phyloP scores from a whole-genome alignment of 257 asterid species.

The Solanum etuberosum region DNA sequence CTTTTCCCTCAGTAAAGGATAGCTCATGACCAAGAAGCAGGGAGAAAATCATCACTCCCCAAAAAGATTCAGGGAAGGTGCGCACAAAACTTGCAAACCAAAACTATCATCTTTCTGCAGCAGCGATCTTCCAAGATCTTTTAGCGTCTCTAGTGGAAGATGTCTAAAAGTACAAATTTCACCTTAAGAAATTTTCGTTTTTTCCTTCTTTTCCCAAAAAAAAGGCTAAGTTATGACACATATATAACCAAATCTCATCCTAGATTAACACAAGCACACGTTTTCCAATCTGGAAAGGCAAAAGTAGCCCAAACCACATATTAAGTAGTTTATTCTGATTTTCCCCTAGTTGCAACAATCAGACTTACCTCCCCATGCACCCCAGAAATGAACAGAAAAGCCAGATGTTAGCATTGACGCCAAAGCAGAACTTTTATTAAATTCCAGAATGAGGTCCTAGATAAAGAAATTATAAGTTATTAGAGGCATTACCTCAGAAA shows the following conservation, averaged over 20 bases:
- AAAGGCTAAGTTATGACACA: background rate
- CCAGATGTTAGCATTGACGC: background rate
- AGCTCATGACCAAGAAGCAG: background rate
- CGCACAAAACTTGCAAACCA: background rate
- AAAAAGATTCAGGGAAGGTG: background rate
- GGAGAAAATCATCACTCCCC: background rate
- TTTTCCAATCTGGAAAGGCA: background rate
- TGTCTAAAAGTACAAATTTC: background rate
- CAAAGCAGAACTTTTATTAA: background rate
- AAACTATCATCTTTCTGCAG: background rate
- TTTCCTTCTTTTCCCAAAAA: background rate
- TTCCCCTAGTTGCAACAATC: background rate
- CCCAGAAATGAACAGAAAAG: background rate
- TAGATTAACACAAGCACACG: background rate
- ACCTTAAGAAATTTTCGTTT: background rate
- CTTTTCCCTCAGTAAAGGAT: background rate
- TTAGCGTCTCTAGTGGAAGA: background rate
- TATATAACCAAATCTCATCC: background rate
- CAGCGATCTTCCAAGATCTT: background rate
- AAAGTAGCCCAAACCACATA: background rate
- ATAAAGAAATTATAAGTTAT: background rate
- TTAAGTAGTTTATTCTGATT: background rate
- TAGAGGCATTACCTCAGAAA: slow-evolving; percentile 61
- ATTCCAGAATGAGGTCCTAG: background rate
- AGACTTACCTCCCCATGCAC: background rate